Percentiles rank a stretch among this genome's conserved stretches.
Conservation (phyloP, 208 protist species). For the Naegleria fowleri region DNA sequence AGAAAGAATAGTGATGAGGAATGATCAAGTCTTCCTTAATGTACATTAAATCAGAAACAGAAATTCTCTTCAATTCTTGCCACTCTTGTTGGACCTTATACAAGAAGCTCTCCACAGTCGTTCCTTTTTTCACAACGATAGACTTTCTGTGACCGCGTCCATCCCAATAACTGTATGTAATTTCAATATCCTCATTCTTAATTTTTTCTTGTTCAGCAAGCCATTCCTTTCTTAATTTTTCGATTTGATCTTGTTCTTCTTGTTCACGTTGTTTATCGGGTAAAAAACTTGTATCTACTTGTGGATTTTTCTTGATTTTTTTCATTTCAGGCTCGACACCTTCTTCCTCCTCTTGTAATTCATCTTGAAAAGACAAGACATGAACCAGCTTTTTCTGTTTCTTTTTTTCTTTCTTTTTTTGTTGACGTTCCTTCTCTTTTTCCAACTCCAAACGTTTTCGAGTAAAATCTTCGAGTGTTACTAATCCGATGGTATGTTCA, state of each 20-base stretch:
- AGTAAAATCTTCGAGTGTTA: slow-evolving; percentile 22
- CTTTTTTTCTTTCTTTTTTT: slow-evolving; percentile 4
- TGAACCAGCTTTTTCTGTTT: neutral
- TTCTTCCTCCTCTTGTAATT: neutral
- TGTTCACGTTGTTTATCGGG: slow-evolving; percentile 62
- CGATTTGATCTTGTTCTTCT: slow-evolving; percentile 43
- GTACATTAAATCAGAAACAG: slow-evolving; percentile 62
- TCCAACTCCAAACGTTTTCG: neutral
- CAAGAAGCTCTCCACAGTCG: slow-evolving; percentile 62
- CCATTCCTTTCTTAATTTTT: slow-evolving; percentile 54
- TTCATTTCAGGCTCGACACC: neutral
- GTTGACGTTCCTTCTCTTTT: neutral
- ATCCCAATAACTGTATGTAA: slow-evolving; percentile 71
- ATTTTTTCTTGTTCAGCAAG: slow-evolving; percentile 58
- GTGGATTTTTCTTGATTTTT: neutral
- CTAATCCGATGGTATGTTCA: neutral
- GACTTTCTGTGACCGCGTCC: slow-evolving; percentile 57
- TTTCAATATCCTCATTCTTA: slow-evolving; percentile 59
- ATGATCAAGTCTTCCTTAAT: slow-evolving; percentile 82
- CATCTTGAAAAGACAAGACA: neutral
- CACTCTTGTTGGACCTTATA: slow-evolving; percentile 53
- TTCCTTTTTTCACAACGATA: slow-evolving; percentile 55
- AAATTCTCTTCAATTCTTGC: slow-evolving; percentile 52
- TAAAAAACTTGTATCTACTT: slow-evolving; percentile 58
- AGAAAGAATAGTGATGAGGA: slow-evolving; percentile 71